These are phyloP conservation scores for Heracleum sosnowskyi DNA, from an alignment of 129 eudicot genomes.

Conservation along the genomic window DNA sequence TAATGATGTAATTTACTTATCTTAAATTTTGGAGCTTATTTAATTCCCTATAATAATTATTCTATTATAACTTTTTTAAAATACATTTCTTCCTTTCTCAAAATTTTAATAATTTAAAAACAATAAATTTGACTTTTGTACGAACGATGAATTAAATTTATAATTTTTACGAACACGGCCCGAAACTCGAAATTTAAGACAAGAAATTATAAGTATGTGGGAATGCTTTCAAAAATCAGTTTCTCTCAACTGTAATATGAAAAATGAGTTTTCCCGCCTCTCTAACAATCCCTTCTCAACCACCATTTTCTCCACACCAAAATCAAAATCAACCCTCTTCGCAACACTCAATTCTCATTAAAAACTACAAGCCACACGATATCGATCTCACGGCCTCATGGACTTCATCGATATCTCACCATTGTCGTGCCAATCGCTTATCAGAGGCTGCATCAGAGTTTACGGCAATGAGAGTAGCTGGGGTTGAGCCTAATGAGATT, in stretches of 20 bases:
- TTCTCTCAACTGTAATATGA: background rate
- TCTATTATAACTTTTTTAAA: no score
- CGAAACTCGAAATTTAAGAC: background rate
- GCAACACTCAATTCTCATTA: slow-evolving; percentile 1
- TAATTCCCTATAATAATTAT: no score
- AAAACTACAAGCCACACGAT: background rate
- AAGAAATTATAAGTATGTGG: no score
- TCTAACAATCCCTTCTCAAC: slow-evolving; percentile 14
- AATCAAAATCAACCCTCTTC: slow-evolving; percentile 7
- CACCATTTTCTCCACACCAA: slow-evolving; percentile 6
- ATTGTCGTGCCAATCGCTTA: slow-evolving; percentile 50
- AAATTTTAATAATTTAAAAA: no score
- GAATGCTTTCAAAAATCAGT: background rate
- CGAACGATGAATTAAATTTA: no score
- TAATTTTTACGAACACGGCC: no score
- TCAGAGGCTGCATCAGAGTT: slow-evolving; percentile 42
- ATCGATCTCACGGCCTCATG: slow-evolving; percentile 43
- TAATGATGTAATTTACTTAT: no score
- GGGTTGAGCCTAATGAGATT: slow-evolving; percentile 52
- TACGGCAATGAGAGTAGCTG: slow-evolving; percentile 52
- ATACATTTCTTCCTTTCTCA: no score
- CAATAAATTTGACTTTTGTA: no score
- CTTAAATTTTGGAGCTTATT: no score
- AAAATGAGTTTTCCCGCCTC: slow-evolving; percentile 38
- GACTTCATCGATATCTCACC: slow-evolving; percentile 60